phyloP scores from a whole-genome alignment of 202 grass and related monocot genomes.

The Carex sylvatica region DNA sequence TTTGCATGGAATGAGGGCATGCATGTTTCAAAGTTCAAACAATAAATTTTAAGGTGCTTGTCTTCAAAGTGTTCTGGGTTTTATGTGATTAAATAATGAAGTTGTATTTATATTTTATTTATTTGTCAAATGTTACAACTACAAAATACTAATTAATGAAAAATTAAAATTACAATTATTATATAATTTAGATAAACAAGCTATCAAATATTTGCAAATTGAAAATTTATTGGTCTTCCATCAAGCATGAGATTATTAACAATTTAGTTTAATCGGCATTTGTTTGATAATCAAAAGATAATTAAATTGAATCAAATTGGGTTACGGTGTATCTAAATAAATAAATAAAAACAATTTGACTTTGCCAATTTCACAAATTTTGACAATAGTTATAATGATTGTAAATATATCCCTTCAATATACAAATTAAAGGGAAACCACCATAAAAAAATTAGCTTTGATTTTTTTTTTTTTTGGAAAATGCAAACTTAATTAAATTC shows the following conservation, averaged over 20 bases:
- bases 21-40: background rate
- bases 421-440: background rate
- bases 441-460: background rate
- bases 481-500: background rate
- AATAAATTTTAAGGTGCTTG: no score
- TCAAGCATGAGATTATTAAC: background rate
- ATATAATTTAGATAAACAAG: background rate
- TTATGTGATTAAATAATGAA: background rate
- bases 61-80: background rate
- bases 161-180: background rate
- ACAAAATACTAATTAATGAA: background rate
- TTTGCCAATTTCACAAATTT: background rate
- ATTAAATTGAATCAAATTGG: background rate
- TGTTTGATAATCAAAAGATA: background rate
- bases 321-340: background rate
- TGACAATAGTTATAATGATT: background rate
- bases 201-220: background rate
- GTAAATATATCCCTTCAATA: background rate
- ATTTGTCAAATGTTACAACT: background rate
- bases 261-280: background rate
- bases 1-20: background rate
- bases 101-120: background rate
- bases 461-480: background rate
- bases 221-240: background rate
- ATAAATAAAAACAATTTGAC: background rate